These are phyloP conservation scores for Teunomyces atbi DNA, from an alignment of 805 yeast genomes.

Conservation along the genomic window DNA sequence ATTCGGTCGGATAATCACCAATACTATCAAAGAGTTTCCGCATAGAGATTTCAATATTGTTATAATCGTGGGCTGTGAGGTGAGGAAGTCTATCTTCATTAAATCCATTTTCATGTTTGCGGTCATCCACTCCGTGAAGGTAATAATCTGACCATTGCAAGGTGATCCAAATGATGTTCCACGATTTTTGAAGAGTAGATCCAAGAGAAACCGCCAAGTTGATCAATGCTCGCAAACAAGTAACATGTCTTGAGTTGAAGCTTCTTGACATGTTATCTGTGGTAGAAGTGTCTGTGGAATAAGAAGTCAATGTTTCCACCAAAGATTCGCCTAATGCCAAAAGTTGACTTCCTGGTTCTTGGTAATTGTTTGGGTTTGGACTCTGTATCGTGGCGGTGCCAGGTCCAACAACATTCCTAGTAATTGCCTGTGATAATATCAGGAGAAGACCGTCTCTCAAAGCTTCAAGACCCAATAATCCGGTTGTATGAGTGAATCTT, in stretches of 20 bases:
- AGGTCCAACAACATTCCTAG: slow-evolving; percentile 11
- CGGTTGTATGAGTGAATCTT: slow-evolving; percentile 78
- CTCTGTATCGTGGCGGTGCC: neutral
- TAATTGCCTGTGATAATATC: slow-evolving; percentile 27
- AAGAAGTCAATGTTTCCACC: slow-evolving; percentile 50
- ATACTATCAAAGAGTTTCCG: slow-evolving; percentile 65
- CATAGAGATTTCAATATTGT: slow-evolving; percentile 54
- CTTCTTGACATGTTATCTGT: slow-evolving; percentile 27
- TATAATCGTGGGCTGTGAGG: slow-evolving; percentile 45
- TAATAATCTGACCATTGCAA: slow-evolving; percentile 79
- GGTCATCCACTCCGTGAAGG: slow-evolving; percentile 56
- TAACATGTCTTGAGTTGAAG: slow-evolving; percentile 65
- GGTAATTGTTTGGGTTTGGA: slow-evolving; percentile 6
- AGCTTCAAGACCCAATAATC: slow-evolving; percentile 57
- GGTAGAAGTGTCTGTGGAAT: slow-evolving; percentile 9
- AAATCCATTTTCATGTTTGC: slow-evolving; percentile 20
- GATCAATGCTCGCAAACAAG: slow-evolving; percentile 74
- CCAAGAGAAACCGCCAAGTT: slow-evolving; percentile 84
- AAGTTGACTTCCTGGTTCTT: slow-evolving; percentile 32
- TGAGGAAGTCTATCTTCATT: slow-evolving; percentile 26
- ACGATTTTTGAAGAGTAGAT: slow-evolving; percentile 60
- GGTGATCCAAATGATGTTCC: slow-evolving; percentile 61
- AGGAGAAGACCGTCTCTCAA: slow-evolving; percentile 53
- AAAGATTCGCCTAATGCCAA: slow-evolving; percentile 49
- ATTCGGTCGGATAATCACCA: slow-evolving; percentile 47